A percentile compares a stretch with the other conserved stretches of the same genome.
These are phyloP conservation scores for Neofusicoccum ribis DNA, from an alignment of 2,329 filamentous ascomycete species.

Conservation along the genomic window DNA sequence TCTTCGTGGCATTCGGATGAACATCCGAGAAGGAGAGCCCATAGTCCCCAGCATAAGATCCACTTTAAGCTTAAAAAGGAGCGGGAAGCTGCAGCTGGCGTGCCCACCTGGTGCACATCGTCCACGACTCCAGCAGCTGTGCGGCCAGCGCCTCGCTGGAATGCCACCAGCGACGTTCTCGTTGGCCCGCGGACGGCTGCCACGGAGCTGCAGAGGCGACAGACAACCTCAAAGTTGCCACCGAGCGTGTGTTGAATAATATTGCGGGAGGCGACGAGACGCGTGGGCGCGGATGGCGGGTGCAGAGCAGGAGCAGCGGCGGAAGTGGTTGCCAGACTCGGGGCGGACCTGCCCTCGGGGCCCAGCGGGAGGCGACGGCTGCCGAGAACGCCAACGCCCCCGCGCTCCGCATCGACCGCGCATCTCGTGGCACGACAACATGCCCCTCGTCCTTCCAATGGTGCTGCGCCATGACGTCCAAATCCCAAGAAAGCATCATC, in stretches of 20 bases:
- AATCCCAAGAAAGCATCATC: slow-evolving; percentile 11
- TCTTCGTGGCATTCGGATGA: not conserved
- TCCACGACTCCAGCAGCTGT: not conserved
- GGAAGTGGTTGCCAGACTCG: not conserved
- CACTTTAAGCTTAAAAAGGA: not conserved
- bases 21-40: not conserved
- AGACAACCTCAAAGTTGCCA: too few species aligned
- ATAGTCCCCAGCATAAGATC: not conserved
- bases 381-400: slow-evolving; percentile 1
- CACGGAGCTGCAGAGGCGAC: too few species aligned
- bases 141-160: too few species aligned
- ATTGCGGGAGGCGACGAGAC: too few species aligned
- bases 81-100: not conserved
- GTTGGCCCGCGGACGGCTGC: too few species aligned
- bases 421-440: slow-evolving; percentile 1
- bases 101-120: not conserved
- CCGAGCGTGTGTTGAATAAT: too few species aligned
- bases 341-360: not conserved
- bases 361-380: not conserved
- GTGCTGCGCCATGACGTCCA: slow-evolving; percentile 10
- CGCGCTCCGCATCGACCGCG: not conserved
- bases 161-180: too few species aligned
- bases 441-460: slow-evolving; percentile 11
- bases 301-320: not conserved
- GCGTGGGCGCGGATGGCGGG: not conserved